phyloP scores from a whole-genome alignment of 768 basidiomycete species.

The Dacryopinax primogenitus region DNA sequence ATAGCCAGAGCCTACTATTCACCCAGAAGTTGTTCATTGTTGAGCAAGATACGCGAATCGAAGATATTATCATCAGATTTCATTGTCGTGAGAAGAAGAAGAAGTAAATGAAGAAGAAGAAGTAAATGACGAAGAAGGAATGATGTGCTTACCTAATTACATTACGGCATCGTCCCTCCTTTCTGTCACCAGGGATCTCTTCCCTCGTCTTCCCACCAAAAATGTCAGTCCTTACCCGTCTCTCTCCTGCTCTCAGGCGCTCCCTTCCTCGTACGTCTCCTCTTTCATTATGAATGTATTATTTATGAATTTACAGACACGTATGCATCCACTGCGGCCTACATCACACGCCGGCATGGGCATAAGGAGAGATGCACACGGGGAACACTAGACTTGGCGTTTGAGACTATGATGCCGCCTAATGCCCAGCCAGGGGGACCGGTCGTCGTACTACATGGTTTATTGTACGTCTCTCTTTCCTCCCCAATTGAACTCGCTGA shows the following conservation, averaged over 20 bases:
- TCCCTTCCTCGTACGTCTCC: too few species aligned
- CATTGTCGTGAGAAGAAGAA: too few species aligned
- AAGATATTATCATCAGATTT: not conserved
- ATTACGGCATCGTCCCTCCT: too few species aligned
- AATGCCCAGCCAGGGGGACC: slow-evolving; percentile 2
- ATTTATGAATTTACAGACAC: too few species aligned
- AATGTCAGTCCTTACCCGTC: too few species aligned
- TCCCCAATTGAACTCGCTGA: not conserved
- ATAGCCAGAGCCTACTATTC: not conserved
- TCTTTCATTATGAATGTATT: too few species aligned
- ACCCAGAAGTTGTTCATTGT: not conserved
- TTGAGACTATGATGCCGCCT: slow-evolving; percentile 24
- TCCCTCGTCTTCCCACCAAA: too few species aligned
- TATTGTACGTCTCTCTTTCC: slow-evolving; percentile 37
- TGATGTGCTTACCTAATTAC: too few species aligned
- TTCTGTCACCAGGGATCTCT: too few species aligned
- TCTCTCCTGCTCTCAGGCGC: too few species aligned
- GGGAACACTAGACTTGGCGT: slow-evolving; percentile 23
- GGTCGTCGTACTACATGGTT: slow-evolving; percentile 42
- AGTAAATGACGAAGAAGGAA: too few species aligned
- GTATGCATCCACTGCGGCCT: not conserved
- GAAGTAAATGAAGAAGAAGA: too few species aligned
- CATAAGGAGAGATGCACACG: not conserved
- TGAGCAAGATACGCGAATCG: not conserved
- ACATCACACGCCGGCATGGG: not conserved